These are phyloP conservation scores for Quercus cerris DNA, from an alignment of 306 rosid genomes.

Conservation along the genomic window DNA sequence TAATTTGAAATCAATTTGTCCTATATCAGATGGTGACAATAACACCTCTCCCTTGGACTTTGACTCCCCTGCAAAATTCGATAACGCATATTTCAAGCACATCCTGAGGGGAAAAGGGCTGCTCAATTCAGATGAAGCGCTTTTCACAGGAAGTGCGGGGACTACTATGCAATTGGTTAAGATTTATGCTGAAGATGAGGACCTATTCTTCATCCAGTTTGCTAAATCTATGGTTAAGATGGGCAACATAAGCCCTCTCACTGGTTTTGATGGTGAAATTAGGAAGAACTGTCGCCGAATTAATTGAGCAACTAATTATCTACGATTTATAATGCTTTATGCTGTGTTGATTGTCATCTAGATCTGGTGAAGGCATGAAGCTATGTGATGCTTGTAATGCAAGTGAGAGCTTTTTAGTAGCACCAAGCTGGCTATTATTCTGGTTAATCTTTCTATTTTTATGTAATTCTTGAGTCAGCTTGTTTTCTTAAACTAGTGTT, in stretches of 20 bases:
- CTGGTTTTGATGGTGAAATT: slow-evolving; percentile 64
- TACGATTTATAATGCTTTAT: no score
- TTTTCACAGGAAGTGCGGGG: slow-evolving; percentile 45
- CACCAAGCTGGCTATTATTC: no score
- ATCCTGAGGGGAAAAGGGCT: slow-evolving; percentile 64
- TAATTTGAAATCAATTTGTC: no score
- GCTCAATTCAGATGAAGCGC: slow-evolving; percentile 74
- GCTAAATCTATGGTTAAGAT: slow-evolving; percentile 74
- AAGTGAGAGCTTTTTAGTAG: no score
- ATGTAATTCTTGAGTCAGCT: no score
- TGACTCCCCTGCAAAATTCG: slow-evolving; percentile 69
- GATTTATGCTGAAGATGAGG: slow-evolving; percentile 52
- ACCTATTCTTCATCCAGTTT: slow-evolving; percentile 66
- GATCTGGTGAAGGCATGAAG: no score
- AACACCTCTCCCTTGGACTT: slow-evolving; percentile 66
- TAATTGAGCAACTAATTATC: slow-evolving; percentile 20
- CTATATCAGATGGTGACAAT: not conserved
- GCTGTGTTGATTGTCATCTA: no score
- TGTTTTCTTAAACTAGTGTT: no score
- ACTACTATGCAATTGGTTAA: slow-evolving; percentile 46
- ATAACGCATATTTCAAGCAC: slow-evolving; percentile 68
- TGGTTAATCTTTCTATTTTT: no score
- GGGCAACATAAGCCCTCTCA: slow-evolving; percentile 70
- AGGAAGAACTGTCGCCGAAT: slow-evolving; percentile 62
- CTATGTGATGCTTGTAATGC: no score